phyloP scores from a whole-genome alignment of 768 basidiomycete species.

The Tephrocybe sp. region DNA sequence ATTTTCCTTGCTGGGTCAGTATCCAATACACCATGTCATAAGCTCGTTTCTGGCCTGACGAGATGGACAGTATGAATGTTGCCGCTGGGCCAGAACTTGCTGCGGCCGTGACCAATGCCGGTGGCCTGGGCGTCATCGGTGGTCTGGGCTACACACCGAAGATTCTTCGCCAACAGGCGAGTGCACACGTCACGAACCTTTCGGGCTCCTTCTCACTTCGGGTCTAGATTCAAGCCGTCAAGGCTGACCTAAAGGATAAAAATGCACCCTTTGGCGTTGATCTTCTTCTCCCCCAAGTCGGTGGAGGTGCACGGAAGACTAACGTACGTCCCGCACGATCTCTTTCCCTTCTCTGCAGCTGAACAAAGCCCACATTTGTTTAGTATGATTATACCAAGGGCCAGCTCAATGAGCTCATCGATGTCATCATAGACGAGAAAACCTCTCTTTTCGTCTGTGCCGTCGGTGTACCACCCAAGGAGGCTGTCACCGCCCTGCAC shows the following conservation, averaged over 20 bases:
- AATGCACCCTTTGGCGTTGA: conserved; percentile 91
- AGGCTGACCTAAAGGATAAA: conserved; percentile 70
- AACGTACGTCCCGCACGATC: conserved; percentile 51
- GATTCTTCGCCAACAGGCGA: conserved; percentile 74
- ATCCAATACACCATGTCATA: background rate
- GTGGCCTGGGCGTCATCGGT: conserved; percentile 91
- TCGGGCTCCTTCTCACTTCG: background rate
- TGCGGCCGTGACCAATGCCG: conserved; percentile 92
- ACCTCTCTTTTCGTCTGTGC: conserved; percentile 88
- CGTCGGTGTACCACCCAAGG: conserved; percentile 81
- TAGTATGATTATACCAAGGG: conserved; percentile 92
- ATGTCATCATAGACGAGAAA: conserved; percentile 93
- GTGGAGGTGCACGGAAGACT: conserved; percentile 86
- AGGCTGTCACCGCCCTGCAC: conserved; percentile 81
- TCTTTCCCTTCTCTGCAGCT: background rate
- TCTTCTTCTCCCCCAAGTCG: conserved; percentile 84
- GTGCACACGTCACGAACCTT: conserved; percentile 15
- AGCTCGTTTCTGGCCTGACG: too few relatives aligned
- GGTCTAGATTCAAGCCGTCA: conserved; percentile 67
- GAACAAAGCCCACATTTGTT: background rate
- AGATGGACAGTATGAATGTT: conserved; percentile 42
- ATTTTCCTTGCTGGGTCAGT: conserved; percentile 75
- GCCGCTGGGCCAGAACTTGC: conserved; percentile 75
- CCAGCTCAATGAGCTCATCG: conserved; percentile 76
- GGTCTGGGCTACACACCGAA: conserved; percentile 87